These are phyloP conservation scores for Rhizophagus clarus DNA, from an alignment of 192 early-diverging fungal genomes.

Conservation along the genomic window DNA sequence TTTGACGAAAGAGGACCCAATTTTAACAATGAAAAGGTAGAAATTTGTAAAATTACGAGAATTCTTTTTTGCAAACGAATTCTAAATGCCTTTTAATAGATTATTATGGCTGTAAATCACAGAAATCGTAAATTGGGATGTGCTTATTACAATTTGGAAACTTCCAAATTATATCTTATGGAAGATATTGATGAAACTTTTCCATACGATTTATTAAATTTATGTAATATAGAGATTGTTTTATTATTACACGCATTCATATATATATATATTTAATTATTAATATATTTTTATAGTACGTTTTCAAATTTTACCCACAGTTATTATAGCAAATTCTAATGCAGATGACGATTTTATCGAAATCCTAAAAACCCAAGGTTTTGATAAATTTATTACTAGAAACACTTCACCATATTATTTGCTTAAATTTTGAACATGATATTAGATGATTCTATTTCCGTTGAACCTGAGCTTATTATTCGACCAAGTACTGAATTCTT, in stretches of 20 bases:
- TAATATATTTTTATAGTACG: constrained; percentile 33
- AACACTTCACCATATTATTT: neutral
- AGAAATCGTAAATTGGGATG: constrained; percentile 39
- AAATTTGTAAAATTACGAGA: neutral
- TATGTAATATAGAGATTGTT: constrained; percentile 25
- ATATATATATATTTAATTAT: too few species aligned
- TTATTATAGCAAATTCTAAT: constrained; percentile 37
- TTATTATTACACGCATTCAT: neutral
- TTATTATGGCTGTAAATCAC: constrained; percentile 42
- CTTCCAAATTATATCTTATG: constrained; percentile 44
- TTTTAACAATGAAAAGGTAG: neutral
- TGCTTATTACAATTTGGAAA: constrained; percentile 39
- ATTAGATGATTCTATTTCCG: neutral
- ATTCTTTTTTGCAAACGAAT: neutral
- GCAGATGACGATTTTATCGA: constrained; percentile 40
- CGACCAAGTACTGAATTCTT: constrained; percentile 39
- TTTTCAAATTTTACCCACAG: constrained; percentile 37
- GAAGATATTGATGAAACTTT: constrained; percentile 41
- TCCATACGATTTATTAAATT: constrained; percentile 32
- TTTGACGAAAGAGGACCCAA: too few species aligned
- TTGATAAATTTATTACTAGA: neutral
- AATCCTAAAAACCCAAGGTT: constrained; percentile 32
- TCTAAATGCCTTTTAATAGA: constrained; percentile 18
- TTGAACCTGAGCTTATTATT: constrained; percentile 22
- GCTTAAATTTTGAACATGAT: neutral